Conservation (phyloP, 1,284 basidiomycete species). For the Ceratobasidium sp. region DNA sequence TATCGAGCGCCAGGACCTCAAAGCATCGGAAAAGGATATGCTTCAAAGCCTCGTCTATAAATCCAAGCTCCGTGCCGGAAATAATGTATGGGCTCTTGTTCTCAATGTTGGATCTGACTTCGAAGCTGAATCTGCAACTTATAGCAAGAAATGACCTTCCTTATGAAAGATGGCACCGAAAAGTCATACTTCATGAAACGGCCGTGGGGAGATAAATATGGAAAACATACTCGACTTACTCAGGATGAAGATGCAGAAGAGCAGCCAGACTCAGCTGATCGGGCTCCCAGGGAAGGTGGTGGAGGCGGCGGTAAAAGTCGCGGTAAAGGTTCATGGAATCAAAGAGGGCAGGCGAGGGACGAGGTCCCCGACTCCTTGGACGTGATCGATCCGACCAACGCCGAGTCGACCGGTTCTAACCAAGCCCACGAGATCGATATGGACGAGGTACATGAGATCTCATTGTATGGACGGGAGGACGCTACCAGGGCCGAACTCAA, state of each 20-base stretch:
- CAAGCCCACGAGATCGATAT: not conserved
- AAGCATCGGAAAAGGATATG: not conserved
- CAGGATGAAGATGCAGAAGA: not conserved
- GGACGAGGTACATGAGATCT: not conserved
- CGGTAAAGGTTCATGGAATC: not conserved
- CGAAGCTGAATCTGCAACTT: not conserved
- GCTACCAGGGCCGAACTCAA: conserved; percentile 25
- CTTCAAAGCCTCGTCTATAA: not conserved
- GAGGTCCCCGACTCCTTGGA: conserved; percentile 1
- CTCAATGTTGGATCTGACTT: not conserved
- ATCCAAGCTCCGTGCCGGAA: conserved; percentile 8
- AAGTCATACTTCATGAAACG: not conserved
- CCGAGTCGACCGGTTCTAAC: not conserved
- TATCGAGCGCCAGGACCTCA: not conserved
- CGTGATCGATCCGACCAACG: not conserved
- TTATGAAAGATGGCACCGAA: not conserved
- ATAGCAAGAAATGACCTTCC: conserved; percentile 5
- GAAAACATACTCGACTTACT: not conserved
- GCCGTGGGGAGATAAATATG: not conserved
- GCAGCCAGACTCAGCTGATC: not conserved
- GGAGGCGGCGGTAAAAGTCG: not conserved
- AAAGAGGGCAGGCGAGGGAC: not conserved
- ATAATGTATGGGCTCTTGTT: not conserved
- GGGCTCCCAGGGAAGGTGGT: not conserved
- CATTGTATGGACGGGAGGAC: conserved; percentile 29